Conservation (phyloP, 768 basidiomycete genomes). For the Mrakia blollopis region DNA sequence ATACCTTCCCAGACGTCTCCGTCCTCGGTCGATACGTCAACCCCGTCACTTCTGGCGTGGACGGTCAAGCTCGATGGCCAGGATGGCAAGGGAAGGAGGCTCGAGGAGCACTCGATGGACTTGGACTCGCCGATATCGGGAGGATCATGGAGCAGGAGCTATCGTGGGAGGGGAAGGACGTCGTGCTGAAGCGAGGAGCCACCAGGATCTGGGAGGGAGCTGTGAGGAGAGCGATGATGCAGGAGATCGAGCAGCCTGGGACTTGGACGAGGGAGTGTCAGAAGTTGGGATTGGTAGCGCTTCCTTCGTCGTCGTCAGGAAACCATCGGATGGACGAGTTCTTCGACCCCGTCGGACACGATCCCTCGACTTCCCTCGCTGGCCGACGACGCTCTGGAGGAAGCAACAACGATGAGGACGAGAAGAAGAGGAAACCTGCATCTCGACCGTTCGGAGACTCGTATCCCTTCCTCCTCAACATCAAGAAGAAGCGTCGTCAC, state of each 20-base stretch:
- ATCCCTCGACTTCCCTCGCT: background rate
- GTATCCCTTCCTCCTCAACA: conserved; percentile 7
- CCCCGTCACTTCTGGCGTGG: conserved; percentile 53
- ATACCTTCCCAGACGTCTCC: conserved; percentile 66
- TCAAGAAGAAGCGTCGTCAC: conserved; percentile 15
- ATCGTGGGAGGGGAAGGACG: conserved; percentile 15
- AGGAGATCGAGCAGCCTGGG: conserved; percentile 15
- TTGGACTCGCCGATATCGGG: background rate
- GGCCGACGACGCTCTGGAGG: background rate
- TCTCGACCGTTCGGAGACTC: background rate
- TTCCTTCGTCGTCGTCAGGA: background rate
- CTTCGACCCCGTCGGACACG: background rate
- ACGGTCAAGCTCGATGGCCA: conserved; percentile 38
- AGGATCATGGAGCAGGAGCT: conserved; percentile 1
- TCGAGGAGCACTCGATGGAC: background rate
- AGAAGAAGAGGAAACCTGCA: background rate
- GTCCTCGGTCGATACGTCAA: conserved; percentile 71
- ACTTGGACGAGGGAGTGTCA: conserved; percentile 1
- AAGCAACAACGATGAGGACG: background rate
- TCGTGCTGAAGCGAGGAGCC: background rate
- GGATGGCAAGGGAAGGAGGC: conserved; percentile 34
- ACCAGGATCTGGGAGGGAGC: conserved; percentile 17
- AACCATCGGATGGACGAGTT: conserved; percentile 2
- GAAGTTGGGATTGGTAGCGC: background rate
- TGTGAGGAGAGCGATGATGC: conserved; percentile 1